Conservation (phyloP, 495 filamentous ascomycete species). For the Xylaria sp. region DNA sequence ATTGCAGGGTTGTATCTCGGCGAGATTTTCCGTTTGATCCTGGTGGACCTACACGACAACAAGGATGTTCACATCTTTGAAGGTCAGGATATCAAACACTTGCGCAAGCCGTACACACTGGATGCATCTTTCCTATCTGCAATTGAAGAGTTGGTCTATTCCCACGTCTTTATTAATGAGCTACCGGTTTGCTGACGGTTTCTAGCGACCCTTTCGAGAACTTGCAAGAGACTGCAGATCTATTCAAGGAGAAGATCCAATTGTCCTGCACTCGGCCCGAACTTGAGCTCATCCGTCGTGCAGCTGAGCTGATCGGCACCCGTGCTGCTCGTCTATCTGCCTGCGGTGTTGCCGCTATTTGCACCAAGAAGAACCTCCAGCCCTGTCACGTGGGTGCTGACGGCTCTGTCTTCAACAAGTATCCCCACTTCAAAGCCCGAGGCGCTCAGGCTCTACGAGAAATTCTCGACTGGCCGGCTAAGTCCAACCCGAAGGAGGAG, state of each 20-base stretch:
- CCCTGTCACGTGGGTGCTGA: conserved; percentile 94
- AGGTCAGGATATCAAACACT: conserved; percentile 76
- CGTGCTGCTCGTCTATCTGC: conserved; percentile 90
- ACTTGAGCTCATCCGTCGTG: conserved; percentile 82
- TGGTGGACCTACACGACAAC: conserved; percentile 84
- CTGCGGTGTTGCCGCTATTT: conserved; percentile 93
- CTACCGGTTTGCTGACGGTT: conserved; percentile 13
- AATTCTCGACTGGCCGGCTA: conserved; percentile 88
- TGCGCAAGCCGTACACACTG: conserved; percentile 82
- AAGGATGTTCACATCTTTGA: conserved; percentile 80
- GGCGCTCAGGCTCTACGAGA: conserved; percentile 88
- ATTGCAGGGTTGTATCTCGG: conserved; percentile 95
- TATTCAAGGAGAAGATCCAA: conserved; percentile 75
- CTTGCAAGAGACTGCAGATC: conserved; percentile 80
- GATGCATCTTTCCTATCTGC: conserved; percentile 95
- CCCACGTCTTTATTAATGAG: background rate
- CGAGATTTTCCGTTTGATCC: conserved; percentile 90
- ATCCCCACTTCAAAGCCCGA: conserved; percentile 93
- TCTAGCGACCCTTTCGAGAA: conserved; percentile 90
- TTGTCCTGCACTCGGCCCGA: conserved; percentile 74
- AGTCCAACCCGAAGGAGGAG: conserved; percentile 64
- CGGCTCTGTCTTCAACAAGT: conserved; percentile 97
- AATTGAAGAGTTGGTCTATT: conserved; percentile 75
- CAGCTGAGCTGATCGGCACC: conserved; percentile 92
- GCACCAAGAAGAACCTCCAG: conserved; percentile 88